These are phyloP conservation scores for Cercospora citrullina DNA, from an alignment of 2,329 filamentous ascomycete species.

Conservation along the genomic window DNA sequence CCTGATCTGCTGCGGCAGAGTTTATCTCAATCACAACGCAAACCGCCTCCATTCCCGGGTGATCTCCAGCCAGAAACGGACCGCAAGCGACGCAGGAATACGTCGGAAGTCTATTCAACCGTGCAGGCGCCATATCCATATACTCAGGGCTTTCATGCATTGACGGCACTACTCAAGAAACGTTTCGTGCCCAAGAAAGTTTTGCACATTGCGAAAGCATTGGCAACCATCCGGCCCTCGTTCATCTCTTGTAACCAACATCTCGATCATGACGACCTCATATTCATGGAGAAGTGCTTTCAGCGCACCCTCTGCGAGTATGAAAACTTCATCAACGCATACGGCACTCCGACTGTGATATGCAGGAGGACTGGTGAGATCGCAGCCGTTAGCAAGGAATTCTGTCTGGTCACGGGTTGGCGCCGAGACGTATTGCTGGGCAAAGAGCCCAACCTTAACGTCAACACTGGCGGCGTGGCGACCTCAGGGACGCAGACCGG, in stretches of 20 bases:
- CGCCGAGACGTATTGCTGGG: slow-evolving; percentile 84
- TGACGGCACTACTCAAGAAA: slow-evolving; percentile 76
- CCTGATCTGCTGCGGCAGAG: slow-evolving; percentile 37
- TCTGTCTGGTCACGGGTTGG: slow-evolving; percentile 94
- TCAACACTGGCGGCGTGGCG: slow-evolving; percentile 65
- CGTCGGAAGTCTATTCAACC: slow-evolving; percentile 81
- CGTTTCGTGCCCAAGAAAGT: slow-evolving; percentile 77
- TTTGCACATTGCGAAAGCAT: slow-evolving; percentile 78
- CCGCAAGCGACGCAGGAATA: slow-evolving; percentile 63
- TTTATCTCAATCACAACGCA: slow-evolving; percentile 37
- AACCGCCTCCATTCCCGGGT: slow-evolving; percentile 33
- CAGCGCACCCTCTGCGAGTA: slow-evolving; percentile 91
- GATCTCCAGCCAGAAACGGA: slow-evolving; percentile 31
- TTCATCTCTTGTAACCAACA: slow-evolving; percentile 90
- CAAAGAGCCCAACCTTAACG: slow-evolving; percentile 81
- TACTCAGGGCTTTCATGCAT: slow-evolving; percentile 82
- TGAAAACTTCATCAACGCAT: slow-evolving; percentile 86
- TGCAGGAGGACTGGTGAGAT: slow-evolving; percentile 91
- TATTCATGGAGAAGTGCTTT: slow-evolving; percentile 98
- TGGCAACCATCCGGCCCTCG: slow-evolving; percentile 86
- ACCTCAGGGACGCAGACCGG: slow-evolving; percentile 45
- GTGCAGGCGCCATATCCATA: slow-evolving; percentile 93
- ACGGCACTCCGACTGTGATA: slow-evolving; percentile 86
- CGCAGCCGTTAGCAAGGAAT: slow-evolving; percentile 94
- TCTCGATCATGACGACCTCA: slow-evolving; percentile 81